Base-by-base conservation (phyloP, 225 moss, liverwort and hornwort species). In the Neckera pumila region DNA sequence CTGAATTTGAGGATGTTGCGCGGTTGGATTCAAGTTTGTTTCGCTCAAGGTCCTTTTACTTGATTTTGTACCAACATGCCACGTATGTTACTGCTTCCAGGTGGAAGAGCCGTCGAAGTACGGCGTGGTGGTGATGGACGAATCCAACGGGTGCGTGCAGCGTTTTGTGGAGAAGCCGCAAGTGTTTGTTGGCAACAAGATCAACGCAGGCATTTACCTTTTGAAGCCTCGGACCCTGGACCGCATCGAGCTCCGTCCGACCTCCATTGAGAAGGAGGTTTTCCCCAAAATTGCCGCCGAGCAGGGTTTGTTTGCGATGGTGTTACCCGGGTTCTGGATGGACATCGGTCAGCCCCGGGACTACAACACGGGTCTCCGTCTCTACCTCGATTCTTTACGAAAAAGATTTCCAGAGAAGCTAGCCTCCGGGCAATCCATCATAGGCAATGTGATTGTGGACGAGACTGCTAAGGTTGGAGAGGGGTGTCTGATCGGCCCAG, bases 331-430 rank as follows among this genome's bases (percentile, higher is more conserved):
- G 36, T 98, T 98, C 88, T 98, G 98, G 98, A 98, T 98, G 98
- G 98, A 98, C 74, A 96, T 98, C 67, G 98, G 98, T 51, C 98
- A 98, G 89, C 98, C 98, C n/a, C 94, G 96, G 31, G 98, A 98
- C 89, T 98, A 98, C 88, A 98, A 97, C 90, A 95, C 83, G 2
- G 98, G 98, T 22, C 94, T 98, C 34, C 96, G 97, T 17, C 91
- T 98, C 47, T 98, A 98, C 91, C 93, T 98, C 66, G 97, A 96
- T 73, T 98, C 98, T 5, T 80, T 95, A 76, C 84, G 94, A 64
- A 95, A 93, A 82, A 93, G 83, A 72, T 15, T 82, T 27, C 96
- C 98, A 2, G 88, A 82, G 49, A 88, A 78, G 81, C 91, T 98
- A 26, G 93, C 98, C 51, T 76, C 80, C 3, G 98, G 98, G 15